Percentiles rank a stretch among this genome's conserved stretches.
phyloP scores from a whole-genome alignment of 371 early-diverging fungal genomes.

The Mucor saturninus region DNA sequence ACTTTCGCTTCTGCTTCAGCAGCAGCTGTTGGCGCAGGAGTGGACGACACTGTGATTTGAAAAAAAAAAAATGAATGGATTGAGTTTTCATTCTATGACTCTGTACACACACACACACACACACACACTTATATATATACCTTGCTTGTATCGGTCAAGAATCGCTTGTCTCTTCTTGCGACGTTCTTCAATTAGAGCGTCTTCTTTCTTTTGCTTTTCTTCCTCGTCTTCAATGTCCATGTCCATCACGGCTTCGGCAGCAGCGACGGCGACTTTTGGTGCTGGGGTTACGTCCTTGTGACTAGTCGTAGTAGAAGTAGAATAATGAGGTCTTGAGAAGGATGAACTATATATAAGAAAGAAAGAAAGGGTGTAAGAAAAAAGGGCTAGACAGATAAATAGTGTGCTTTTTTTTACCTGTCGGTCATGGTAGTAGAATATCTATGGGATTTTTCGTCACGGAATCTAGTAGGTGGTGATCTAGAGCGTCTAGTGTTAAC shows the following conservation, averaged over 20 bases:
- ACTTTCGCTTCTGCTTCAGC: background rate
- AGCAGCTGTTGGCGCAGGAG: too few relatives aligned
- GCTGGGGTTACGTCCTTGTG: too few relatives aligned
- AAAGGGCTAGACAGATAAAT: background rate
- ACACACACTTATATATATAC: background rate
- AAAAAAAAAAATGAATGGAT: too few relatives aligned
- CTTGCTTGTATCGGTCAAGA: slow-evolving; percentile 62
- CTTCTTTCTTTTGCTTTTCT: slow-evolving; percentile 64
- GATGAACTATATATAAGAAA: background rate
- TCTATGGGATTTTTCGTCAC: background rate
- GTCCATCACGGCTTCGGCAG: slow-evolving; percentile 22
- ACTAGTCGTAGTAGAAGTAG: too few relatives aligned
- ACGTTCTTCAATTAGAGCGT: slow-evolving; percentile 79
- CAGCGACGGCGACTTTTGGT: background rate
- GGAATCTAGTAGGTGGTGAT: slow-evolving; percentile 5
- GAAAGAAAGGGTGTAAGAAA: background rate
- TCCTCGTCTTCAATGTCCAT: slow-evolving; percentile 57
- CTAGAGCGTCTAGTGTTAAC: slow-evolving; percentile 23
- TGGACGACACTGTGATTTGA: too few relatives aligned
- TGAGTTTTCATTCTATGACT: too few relatives aligned
- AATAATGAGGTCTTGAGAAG: background rate
- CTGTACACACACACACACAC: too few relatives aligned
- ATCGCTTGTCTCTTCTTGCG: slow-evolving; percentile 73
- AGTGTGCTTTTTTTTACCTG: background rate
- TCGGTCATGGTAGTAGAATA: slow-evolving; percentile 9